Evolutionary conservation across 805 yeast species (phyloP).

Genomic region (Hanseniaspora vineae): DNA sequence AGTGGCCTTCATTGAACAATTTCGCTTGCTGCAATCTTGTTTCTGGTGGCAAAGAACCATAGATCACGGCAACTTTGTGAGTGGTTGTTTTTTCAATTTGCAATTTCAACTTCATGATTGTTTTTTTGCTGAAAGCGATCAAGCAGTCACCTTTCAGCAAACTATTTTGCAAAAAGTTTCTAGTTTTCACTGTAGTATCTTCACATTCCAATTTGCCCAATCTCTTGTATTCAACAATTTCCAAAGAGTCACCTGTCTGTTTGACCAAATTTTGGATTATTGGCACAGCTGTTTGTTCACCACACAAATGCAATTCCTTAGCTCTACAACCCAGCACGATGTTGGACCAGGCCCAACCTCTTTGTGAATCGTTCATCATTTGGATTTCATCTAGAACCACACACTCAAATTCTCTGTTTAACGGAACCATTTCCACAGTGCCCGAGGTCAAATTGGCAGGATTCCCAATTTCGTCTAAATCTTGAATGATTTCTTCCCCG

Average conservation of each 20-base stretch:
- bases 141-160: conserved; percentile 74
- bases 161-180: conserved; percentile 9
- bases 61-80: conserved; percentile 72
- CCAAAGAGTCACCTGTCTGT: conserved; percentile 70
- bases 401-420: conserved; percentile 56
- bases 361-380: conserved; percentile 64
- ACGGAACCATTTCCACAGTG: conserved; percentile 88
- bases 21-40: conserved; percentile 76
- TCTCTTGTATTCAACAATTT: conserved; percentile 59
- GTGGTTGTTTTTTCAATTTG: conserved; percentile 52
- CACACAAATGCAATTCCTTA: conserved; percentile 81
- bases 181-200: conserved; percentile 21
- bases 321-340: conserved; percentile 82
- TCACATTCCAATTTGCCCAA: conserved; percentile 58
- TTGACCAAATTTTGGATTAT: conserved; percentile 44
- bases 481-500: conserved; percentile 85
- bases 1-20: conserved; percentile 64
- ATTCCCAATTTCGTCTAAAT: conserved; percentile 54
- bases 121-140: conserved; percentile 69
- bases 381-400: conserved; percentile 94
- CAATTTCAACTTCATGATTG: conserved; percentile 56
- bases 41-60: conserved; percentile 95
- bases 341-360: conserved; percentile 94
- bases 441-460: conserved; percentile 72
- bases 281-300: conserved; percentile 77